These are phyloP conservation scores for Penicillium verhagenii DNA, from an alignment of 495 filamentous ascomycete genomes.

Conservation along the genomic window DNA sequence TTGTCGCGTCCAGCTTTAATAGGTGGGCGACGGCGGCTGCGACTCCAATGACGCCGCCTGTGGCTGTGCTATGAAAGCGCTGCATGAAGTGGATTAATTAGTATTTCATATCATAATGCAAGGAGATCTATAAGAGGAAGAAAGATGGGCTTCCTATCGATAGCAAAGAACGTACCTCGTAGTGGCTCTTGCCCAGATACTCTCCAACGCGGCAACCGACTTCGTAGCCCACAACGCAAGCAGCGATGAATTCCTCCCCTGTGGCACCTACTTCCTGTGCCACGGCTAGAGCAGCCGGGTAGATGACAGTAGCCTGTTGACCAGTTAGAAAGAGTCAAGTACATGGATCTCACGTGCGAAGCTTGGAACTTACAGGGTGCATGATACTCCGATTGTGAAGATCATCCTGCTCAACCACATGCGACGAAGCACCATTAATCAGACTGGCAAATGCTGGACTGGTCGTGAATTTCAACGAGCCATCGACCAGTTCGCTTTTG, in stretches of 20 bases:
- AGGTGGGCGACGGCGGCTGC: slow-evolving; percentile 31
- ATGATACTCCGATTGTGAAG: slow-evolving; percentile 40
- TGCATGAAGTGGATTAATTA: slow-evolving; percentile 16
- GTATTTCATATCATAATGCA: background rate
- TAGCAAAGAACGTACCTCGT: slow-evolving; percentile 30
- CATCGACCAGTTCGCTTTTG: slow-evolving; percentile 33
- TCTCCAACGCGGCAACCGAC: slow-evolving; percentile 34
- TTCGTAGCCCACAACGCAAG: slow-evolving; percentile 39
- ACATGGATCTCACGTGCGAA: background rate
- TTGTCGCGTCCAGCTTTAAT: slow-evolving; percentile 20
- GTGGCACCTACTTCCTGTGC: slow-evolving; percentile 30
- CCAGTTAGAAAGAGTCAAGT: background rate
- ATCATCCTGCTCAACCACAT: slow-evolving; percentile 42
- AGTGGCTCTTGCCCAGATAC: slow-evolving; percentile 34
- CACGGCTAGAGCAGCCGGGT: slow-evolving; percentile 34
- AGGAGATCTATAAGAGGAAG: background rate
- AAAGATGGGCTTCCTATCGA: background rate
- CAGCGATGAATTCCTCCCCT: slow-evolving; percentile 35
- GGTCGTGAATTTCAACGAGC: slow-evolving; percentile 18
- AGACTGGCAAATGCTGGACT: slow-evolving; percentile 36
- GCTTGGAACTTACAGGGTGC: slow-evolving; percentile 30
- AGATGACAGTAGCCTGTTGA: slow-evolving; percentile 34
- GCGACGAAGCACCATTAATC: slow-evolving; percentile 35
- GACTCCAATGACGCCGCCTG: slow-evolving; percentile 33
- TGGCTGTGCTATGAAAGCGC: slow-evolving; percentile 37